Percentiles rank a stretch among this genome's conserved stretches.
phyloP scores from a whole-genome alignment of 2,329 filamentous ascomycete species.

The Zalaria obscura region DNA sequence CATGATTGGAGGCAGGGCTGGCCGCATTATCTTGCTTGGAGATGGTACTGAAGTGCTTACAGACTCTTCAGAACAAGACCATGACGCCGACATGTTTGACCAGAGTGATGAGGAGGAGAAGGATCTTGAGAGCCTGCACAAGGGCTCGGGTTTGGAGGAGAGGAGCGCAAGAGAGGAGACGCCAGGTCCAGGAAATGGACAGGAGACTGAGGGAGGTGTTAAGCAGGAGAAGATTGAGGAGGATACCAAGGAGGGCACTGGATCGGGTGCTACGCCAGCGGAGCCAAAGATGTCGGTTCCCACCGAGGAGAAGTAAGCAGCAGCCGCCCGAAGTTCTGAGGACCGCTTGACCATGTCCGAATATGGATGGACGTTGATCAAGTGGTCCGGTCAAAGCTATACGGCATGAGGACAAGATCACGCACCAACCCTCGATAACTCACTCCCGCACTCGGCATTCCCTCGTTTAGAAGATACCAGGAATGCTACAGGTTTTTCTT shows the following conservation, averaged over 20 bases:
- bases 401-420: too few relatives aligned
- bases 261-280: slow-evolving; percentile 9
- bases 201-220: slow-evolving; percentile 2
- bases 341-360: too few relatives aligned
- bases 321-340: too few relatives aligned
- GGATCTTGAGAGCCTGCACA: slow-evolving; percentile 69
- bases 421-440: too few relatives aligned
- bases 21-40: slow-evolving; percentile 85
- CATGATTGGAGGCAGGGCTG: slow-evolving; percentile 54
- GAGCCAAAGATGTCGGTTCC: slow-evolving; percentile 15
- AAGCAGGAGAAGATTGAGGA: slow-evolving; percentile 19
- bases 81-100: slow-evolving; percentile 85
- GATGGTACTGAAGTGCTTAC: slow-evolving; percentile 88
- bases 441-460: too few relatives aligned
- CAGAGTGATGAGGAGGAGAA: slow-evolving; percentile 47
- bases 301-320: too few relatives aligned
- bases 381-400: too few relatives aligned
- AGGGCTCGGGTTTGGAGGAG: slow-evolving; percentile 29
- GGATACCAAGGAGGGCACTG: slow-evolving; percentile 9
- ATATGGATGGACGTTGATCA: too few relatives aligned
- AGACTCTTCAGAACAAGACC: slow-evolving; percentile 48
- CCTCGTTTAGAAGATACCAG: too few relatives aligned
- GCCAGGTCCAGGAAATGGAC: slow-evolving; percentile 25
- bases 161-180: slow-evolving; percentile 36
- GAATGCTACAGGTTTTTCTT: too few relatives aligned